These are phyloP conservation scores for Chalciporus piperatoides DNA, from an alignment of 1,284 basidiomycete genomes.

Conservation along the genomic window DNA sequence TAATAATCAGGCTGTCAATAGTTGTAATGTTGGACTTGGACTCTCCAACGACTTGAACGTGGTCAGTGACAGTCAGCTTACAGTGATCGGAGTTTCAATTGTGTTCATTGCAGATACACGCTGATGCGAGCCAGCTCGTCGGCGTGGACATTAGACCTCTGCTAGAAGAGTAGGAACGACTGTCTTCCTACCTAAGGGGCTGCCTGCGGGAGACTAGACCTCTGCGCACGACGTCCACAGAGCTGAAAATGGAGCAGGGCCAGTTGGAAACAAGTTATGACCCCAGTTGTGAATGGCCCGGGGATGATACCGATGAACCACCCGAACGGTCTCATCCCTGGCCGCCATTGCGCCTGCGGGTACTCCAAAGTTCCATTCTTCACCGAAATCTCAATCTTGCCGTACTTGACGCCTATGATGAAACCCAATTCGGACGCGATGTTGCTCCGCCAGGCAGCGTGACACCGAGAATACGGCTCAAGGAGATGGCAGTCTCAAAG, in stretches of 20 bases:
- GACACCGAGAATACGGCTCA: constrained; percentile 63
- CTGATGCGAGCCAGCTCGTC: too few species aligned
- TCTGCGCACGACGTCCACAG: too few species aligned
- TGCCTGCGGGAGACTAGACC: too few species aligned
- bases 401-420: constrained; percentile 57
- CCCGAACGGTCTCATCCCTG: constrained; percentile 14
- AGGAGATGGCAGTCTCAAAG: constrained; percentile 80
- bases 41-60: too few species aligned
- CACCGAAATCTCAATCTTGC: constrained; percentile 49
- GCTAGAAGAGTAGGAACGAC: too few species aligned
- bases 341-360: constrained; percentile 53
- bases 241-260: background rate
- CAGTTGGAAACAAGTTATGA: constrained; percentile 36
- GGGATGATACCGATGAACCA: constrained; percentile 25
- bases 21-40: too few species aligned
- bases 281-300: constrained; percentile 56
- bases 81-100: constrained; percentile 25
- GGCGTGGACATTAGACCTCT: too few species aligned
- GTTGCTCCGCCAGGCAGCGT: constrained; percentile 44
- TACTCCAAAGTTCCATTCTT: constrained; percentile 49
- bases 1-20: background rate
- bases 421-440: constrained; percentile 71
- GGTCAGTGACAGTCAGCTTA: too few species aligned
- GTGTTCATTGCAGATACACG: constrained; percentile 7
- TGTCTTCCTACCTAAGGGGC: too few species aligned